Evolutionary conservation across 177 flowering plant species (phyloP).

Genomic region (Vitis hybrid): DNA sequence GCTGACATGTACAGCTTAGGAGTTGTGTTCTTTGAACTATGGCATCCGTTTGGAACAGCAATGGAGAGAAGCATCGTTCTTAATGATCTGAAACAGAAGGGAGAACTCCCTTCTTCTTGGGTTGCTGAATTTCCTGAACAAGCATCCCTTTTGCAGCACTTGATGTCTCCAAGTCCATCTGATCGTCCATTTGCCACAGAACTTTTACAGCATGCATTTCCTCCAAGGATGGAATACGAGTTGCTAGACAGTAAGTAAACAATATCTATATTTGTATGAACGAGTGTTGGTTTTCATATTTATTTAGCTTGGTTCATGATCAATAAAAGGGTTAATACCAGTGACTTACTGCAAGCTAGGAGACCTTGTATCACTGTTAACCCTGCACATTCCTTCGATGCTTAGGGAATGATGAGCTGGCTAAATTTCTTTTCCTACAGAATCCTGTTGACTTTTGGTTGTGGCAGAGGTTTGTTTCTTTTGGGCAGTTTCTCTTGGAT

Average conservation of each 20-base stretch:
- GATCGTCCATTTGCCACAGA: constrained; percentile 90
- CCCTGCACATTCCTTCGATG: no score
- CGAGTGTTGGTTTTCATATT: no score
- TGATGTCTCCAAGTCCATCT: constrained; percentile 91
- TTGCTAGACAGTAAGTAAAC: constrained; percentile 66
- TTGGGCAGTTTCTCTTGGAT: no score
- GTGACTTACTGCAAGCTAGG: no score
- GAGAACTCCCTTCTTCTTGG: constrained; percentile 79
- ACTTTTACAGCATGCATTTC: constrained; percentile 71
- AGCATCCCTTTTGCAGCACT: constrained; percentile 56
- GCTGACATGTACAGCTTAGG: constrained; percentile 98
- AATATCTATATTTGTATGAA: no score
- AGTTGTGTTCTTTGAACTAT: constrained; percentile 89
- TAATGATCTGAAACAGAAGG: constrained; percentile 77
- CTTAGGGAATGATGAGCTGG: no score
- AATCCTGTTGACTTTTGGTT: no score
- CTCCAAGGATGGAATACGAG: constrained; percentile 89
- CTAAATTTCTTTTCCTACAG: no score
- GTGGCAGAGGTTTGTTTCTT: no score
- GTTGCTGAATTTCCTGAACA: constrained; percentile 83
- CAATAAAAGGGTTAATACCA: no score
- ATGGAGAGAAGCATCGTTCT: constrained; percentile 86
- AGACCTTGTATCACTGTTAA: no score
- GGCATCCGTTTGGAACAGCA: constrained; percentile 91
- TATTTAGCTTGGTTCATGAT: no score